Base-by-base conservation (phyloP, 352 stramenopile genomes). In the Globisporangium takayamanum region DNA sequence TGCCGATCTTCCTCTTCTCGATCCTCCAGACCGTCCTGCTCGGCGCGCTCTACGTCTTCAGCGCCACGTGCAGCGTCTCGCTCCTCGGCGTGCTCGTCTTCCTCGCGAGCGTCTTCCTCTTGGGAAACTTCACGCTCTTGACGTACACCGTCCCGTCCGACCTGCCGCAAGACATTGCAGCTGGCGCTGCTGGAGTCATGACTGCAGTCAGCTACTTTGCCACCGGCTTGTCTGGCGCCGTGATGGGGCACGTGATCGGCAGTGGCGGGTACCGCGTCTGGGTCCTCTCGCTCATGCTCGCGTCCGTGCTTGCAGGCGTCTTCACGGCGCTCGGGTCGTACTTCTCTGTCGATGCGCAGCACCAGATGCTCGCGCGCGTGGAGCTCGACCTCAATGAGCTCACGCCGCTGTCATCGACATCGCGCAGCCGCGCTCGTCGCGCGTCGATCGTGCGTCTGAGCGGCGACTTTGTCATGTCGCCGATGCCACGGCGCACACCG, bases 81-180 rank as follows among this genome's bases (percentile, higher is more conserved):
- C 63, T 72, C 50, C 68, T 91, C 11, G 78, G 76, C 30, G 59
- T 64, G 30, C 70, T 91, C 1, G 75, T 84, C 18, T 91, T 91
- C 52, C 57, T 76, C 51, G 72, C 74, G 25, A 91, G 81, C 54
- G 73, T 91, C 16, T 89, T 85, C 62, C 56, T 91, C 30, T 53
- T 91, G 5, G 81, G 81, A 30, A 91, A 88, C 65, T 88, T 88
- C 64, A 89, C 81, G 47, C 60, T 91, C 22, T 63, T 89, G 28
- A 86, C 71, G 55, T 91, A 89, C 62, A 88, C 81, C 0, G 81
- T 91, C 15, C 81, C 81, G 25, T 84, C 78, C 3, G 81, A 91
- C 64, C 60, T 91, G 26, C 78, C 81, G 44, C 76, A 81, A 51
- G 76, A 91, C 44, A 87, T 91, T 51, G 77, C 76, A 0, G 81